A percentile compares a stretch with the other conserved stretches of the same genome.
These are phyloP conservation scores for Fusarium annulatum DNA, from an alignment of 2,329 filamentous ascomycete genomes.

Conservation along the genomic window DNA sequence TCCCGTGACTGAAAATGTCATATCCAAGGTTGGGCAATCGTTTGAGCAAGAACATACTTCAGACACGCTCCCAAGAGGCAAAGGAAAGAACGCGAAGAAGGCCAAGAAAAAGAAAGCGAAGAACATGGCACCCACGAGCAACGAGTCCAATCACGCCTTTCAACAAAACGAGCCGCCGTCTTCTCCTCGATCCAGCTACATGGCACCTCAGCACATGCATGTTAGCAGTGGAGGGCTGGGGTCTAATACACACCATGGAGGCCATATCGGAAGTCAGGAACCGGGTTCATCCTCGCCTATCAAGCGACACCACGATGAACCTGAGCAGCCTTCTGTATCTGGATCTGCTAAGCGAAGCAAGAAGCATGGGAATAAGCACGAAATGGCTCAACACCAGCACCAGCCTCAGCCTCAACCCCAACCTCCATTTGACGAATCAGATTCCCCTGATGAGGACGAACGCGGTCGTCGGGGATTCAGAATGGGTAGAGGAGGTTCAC, in stretches of 20 bases:
- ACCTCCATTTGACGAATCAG: constrained; percentile 10
- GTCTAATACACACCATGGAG: not conserved
- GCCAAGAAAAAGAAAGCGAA: constrained; percentile 43
- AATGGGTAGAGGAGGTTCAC: constrained; percentile 48
- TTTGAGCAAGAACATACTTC: not conserved
- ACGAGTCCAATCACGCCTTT: not conserved
- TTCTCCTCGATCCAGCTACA: not conserved
- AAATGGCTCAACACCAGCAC: not conserved
- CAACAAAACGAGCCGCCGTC: not conserved
- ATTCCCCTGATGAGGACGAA: constrained; percentile 14
- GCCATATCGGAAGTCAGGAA: not conserved
- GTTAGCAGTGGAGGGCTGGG: not conserved
- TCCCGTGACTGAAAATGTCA: not conserved
- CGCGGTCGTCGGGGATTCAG: constrained; percentile 41
- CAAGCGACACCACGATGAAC: constrained; percentile 29
- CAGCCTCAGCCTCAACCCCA: not conserved
- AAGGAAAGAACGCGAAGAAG: constrained; percentile 40
- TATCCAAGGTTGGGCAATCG: not conserved
- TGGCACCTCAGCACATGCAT: not conserved
- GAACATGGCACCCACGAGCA: constrained; percentile 1
- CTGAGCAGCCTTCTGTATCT: constrained; percentile 1
- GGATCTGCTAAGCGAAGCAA: constrained; percentile 31
- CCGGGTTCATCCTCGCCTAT: constrained; percentile 3
- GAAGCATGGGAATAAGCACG: constrained; percentile 3
- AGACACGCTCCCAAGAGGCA: constrained; percentile 7